These are phyloP conservation scores for Pogostemon cablin DNA, from an alignment of 257 asterid species.

Conservation along the genomic window DNA sequence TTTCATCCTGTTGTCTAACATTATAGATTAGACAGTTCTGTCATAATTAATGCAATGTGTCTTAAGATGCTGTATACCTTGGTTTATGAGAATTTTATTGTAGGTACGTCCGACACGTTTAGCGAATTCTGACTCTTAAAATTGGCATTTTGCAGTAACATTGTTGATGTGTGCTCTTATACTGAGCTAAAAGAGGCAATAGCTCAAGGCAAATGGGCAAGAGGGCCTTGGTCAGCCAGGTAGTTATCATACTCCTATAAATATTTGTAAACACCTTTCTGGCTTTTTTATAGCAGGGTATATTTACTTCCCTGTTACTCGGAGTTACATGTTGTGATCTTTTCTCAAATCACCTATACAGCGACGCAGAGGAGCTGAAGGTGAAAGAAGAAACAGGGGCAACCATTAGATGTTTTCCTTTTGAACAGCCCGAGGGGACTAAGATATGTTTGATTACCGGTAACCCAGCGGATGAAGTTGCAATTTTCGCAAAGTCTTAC, in stretches of 20 bases:
- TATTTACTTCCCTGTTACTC: background rate
- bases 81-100: background rate
- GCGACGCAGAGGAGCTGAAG: conserved; percentile 77
- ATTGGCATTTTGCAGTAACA: conserved; percentile 58
- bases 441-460: conserved; percentile 92
- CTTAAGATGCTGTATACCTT: background rate
- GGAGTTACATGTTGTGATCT: background rate
- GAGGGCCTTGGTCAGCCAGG: conserved; percentile 99
- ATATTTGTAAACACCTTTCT: conserved; percentile 12
- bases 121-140: conserved; percentile 32
- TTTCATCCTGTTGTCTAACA: no score
- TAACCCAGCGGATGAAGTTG: conserved; percentile 85
- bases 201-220: conserved; percentile 94
- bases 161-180: conserved; percentile 84
- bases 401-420: conserved; percentile 91
- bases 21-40: no score
- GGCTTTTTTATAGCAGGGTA: background rate
- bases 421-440: conserved; percentile 77
- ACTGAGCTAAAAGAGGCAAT: conserved; percentile 90
- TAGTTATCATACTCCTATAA: conserved; percentile 25
- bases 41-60: background rate
- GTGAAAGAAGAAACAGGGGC: conserved; percentile 99
- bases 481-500: conserved; percentile 93
- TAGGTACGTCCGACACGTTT: conserved; percentile 12
- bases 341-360: conserved; percentile 33